Percentiles rank a stretch among this genome's conserved stretches.
phyloP scores from a whole-genome alignment of 2,329 filamentous ascomycete species.

The Cladophialophora exuberans region DNA sequence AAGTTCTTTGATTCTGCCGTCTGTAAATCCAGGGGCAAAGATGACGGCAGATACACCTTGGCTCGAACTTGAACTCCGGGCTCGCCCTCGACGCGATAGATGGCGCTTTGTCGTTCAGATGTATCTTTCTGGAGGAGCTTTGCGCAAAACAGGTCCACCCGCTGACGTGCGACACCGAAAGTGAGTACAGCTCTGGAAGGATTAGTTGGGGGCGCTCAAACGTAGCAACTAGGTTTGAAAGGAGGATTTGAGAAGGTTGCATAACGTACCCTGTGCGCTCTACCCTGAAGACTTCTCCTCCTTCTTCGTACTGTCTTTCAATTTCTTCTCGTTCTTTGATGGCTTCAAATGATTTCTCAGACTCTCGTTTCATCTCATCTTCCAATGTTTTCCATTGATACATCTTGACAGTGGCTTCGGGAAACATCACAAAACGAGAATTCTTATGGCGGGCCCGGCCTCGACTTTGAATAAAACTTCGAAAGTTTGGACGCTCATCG shows the following conservation, averaged over 20 bases:
- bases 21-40: slow-evolving; percentile 66
- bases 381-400: slow-evolving; percentile 70
- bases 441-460: slow-evolving; percentile 63
- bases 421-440: slow-evolving; percentile 60
- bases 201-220: neutral
- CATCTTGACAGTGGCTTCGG: slow-evolving; percentile 38
- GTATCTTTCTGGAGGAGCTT: slow-evolving; percentile 53
- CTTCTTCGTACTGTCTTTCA: slow-evolving; percentile 53
- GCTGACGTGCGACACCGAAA: slow-evolving; percentile 71
- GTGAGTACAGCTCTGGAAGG: slow-evolving; percentile 66
- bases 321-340: slow-evolving; percentile 48
- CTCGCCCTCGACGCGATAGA: slow-evolving; percentile 62
- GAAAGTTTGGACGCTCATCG: slow-evolving; percentile 63
- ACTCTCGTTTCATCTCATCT: slow-evolving; percentile 69
- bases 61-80: slow-evolving; percentile 44
- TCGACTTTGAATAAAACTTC: slow-evolving; percentile 67
- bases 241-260: slow-evolving; percentile 1
- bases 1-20: slow-evolving; percentile 51
- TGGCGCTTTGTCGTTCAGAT: slow-evolving; percentile 60
- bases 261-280: slow-evolving; percentile 46
- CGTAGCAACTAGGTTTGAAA: slow-evolving; percentile 30
- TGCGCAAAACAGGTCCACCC: slow-evolving; percentile 80
- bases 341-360: slow-evolving; percentile 53
- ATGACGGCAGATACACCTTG: slow-evolving; percentile 71
- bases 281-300: slow-evolving; percentile 45